Evolutionary conservation across 2,329 filamentous ascomycete species (phyloP).

Genomic region (Sporothrix variecibatus): DNA sequence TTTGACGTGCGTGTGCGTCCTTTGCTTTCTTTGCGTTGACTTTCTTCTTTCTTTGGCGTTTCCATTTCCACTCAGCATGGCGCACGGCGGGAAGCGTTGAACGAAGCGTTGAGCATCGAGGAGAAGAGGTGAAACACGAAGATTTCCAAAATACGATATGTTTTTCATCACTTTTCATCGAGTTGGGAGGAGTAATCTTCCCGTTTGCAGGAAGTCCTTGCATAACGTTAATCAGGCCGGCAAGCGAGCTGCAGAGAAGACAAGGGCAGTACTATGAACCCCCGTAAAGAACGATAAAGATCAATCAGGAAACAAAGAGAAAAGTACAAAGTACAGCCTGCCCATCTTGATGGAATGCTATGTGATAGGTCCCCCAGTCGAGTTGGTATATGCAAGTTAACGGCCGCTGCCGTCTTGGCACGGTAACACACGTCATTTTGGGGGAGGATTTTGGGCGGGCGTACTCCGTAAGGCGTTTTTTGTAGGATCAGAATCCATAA

Average conservation of each 20-base stretch:
- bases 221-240: not conserved
- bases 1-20: not conserved
- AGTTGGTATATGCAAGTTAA: not conserved
- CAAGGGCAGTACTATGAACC: not conserved
- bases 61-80: conserved; percentile 14
- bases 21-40: not conserved
- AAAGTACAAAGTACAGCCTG: not conserved
- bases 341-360: not conserved
- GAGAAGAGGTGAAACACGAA: not conserved
- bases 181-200: not conserved
- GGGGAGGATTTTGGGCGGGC: too few relatives aligned
- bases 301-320: not conserved
- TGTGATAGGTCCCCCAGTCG: not conserved
- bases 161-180: not conserved
- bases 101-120: not conserved
- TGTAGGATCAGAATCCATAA: not conserved
- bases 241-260: not conserved
- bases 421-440: not conserved
- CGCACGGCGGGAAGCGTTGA: not conserved
- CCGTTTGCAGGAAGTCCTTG: not conserved
- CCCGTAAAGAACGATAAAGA: too few relatives aligned
- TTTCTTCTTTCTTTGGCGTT: conserved; percentile 7
- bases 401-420: conserved; percentile 19
- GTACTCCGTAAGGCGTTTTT: not conserved
- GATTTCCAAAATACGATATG: not conserved